phyloP scores from a whole-genome alignment of 1,284 basidiomycete genomes.

The Apiotrichum veenhuisii region DNA sequence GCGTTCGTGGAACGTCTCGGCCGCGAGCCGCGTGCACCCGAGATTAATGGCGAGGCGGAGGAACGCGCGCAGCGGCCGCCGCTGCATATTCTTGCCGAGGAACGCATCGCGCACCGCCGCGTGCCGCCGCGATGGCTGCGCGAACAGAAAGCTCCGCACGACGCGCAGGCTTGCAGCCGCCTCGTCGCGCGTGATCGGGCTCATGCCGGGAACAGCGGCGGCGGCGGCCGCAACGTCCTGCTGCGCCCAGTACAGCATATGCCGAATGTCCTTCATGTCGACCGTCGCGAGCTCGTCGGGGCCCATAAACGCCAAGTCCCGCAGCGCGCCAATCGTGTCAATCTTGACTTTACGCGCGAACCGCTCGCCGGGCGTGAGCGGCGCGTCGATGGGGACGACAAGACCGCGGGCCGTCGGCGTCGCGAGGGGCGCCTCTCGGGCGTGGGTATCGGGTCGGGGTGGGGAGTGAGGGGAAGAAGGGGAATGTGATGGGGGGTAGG shows the following conservation, averaged over 20 bases:
- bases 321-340: slow-evolving; percentile 12
- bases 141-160: slow-evolving; percentile 9
- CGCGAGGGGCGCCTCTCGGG: neutral
- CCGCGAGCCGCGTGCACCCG: slow-evolving; percentile 9
- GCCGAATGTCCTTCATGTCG: slow-evolving; percentile 10
- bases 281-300: slow-evolving; percentile 1
- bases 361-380: slow-evolving; percentile 11
- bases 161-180: neutral
- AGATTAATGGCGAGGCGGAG: slow-evolving; percentile 14
- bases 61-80: slow-evolving; percentile 9
- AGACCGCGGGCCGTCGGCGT: neutral
- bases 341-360: slow-evolving; percentile 9
- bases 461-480: neutral
- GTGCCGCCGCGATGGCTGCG: slow-evolving; percentile 1
- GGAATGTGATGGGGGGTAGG: neutral
- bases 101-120: neutral
- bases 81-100: slow-evolving; percentile 7
- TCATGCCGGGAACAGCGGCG: neutral
- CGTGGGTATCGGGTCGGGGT: neutral
- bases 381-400: neutral
- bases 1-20: slow-evolving; percentile 17
- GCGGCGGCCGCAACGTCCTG: neutral
- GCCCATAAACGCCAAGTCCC: slow-evolving; percentile 1
- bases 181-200: neutral
- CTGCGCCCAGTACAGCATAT: slow-evolving; percentile 8